Conservation (phyloP, 2,329 filamentous ascomycete species). For the Alternaria ethzedia region DNA sequence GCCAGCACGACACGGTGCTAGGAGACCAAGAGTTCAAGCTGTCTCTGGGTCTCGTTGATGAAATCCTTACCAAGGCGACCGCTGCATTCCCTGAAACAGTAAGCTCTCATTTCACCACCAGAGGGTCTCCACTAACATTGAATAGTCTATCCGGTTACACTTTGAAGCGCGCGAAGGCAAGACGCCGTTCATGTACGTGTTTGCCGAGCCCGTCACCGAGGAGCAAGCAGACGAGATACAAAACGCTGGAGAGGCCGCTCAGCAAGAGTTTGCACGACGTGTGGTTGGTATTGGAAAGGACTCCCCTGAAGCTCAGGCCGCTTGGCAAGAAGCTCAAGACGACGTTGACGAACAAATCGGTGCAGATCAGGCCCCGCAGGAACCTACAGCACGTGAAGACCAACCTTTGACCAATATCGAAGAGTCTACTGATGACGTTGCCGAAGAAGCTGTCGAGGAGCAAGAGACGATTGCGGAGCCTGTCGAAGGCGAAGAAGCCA, state of each 20-base stretch:
- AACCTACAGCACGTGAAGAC: slow-evolving; percentile 1
- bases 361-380: slow-evolving; percentile 30
- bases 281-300: slow-evolving; percentile 57
- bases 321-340: slow-evolving; percentile 42
- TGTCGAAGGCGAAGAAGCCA: not conserved
- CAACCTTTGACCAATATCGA: not conserved
- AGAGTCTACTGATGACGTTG: not conserved
- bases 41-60: slow-evolving; percentile 79
- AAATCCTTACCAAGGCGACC: slow-evolving; percentile 77
- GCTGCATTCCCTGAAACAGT: slow-evolving; percentile 72
- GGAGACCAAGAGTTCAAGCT: slow-evolving; percentile 87
- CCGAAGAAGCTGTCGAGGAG: not conserved
- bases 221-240: slow-evolving; percentile 78
- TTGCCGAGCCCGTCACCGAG: slow-evolving; percentile 81
- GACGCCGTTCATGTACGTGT: slow-evolving; percentile 81
- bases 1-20: slow-evolving; percentile 67
- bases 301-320: slow-evolving; percentile 36
- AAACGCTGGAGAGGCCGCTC: slow-evolving; percentile 65
- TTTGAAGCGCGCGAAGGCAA: slow-evolving; percentile 74
- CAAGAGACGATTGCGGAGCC: not conserved
- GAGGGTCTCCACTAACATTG: slow-evolving; percentile 10
- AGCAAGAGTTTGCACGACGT: slow-evolving; percentile 71
- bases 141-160: slow-evolving; percentile 74
- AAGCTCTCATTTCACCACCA: slow-evolving; percentile 12
- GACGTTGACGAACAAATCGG: slow-evolving; percentile 41